phyloP scores from a whole-genome alignment of 2,329 filamentous ascomycete species.

The Stagonosporopsis cucurbitacearum region DNA sequence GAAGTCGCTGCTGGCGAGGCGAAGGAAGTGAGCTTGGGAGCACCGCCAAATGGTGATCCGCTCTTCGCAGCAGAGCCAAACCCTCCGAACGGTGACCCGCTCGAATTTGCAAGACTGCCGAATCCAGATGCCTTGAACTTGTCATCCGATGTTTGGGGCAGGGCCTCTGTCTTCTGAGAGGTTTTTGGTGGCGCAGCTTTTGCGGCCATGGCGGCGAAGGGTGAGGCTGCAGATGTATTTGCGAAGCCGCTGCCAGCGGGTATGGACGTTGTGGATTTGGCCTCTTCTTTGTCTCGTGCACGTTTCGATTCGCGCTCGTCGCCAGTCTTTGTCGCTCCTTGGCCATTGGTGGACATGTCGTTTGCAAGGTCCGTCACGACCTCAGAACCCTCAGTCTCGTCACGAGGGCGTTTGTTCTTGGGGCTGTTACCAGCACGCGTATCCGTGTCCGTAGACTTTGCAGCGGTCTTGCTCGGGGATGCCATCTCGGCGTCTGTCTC shows the following conservation, averaged over 20 bases:
- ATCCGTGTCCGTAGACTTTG: conserved; percentile 14
- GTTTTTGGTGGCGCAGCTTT: conserved; percentile 41
- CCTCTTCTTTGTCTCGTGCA: conserved; percentile 42
- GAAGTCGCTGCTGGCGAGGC: conserved; percentile 27
- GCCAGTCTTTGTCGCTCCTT: conserved; percentile 25
- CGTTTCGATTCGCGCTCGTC: conserved; percentile 48
- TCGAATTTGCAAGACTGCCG: conserved; percentile 50
- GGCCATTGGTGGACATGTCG: conserved; percentile 20
- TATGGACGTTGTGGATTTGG: conserved; percentile 34
- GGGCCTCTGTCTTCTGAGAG: conserved; percentile 24
- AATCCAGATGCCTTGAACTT: conserved; percentile 61
- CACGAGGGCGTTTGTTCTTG: conserved; percentile 58
- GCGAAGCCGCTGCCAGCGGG: conserved; percentile 52
- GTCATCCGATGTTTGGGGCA: conserved; percentile 50
- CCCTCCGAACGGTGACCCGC: conserved; percentile 46
- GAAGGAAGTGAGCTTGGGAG: conserved; percentile 40
- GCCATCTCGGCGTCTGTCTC: conserved; percentile 42
- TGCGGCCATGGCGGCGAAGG: conserved; percentile 55
- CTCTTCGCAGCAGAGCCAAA: conserved; percentile 24
- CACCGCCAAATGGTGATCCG: conserved; percentile 47
- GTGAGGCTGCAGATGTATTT: conserved; percentile 55
- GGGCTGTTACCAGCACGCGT: conserved; percentile 46
- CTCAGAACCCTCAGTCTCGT: conserved; percentile 32
- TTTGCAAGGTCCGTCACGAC: conserved; percentile 15
- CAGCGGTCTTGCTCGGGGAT: conserved; percentile 23